Evolutionary conservation across 768 basidiomycete genomes (phyloP).

Genomic region (Serpula lacrymans): DNA sequence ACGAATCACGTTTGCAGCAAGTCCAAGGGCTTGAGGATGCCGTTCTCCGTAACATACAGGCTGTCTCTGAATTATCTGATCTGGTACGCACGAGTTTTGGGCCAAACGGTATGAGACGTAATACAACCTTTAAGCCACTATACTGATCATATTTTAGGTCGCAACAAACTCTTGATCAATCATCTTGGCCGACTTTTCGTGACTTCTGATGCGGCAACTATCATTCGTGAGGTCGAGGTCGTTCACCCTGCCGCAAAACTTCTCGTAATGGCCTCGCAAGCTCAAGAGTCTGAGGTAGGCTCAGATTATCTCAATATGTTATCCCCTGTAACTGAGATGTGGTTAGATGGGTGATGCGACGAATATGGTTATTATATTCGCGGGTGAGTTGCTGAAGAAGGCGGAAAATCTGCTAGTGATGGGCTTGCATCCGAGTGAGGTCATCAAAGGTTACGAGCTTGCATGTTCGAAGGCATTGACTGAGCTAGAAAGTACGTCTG

Average conservation of each 20-base stretch:
- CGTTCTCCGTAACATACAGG: constrained; percentile 94
- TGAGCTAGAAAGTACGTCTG: constrained; percentile 82
- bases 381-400: constrained; percentile 91
- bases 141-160: constrained; percentile 46
- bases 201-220: constrained; percentile 98
- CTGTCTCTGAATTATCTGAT: constrained; percentile 91
- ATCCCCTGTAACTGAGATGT: constrained; percentile 5
- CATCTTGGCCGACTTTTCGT: constrained; percentile 95
- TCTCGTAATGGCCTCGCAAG: constrained; percentile 98
- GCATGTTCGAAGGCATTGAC: constrained; percentile 79
- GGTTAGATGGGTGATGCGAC: constrained; percentile 94
- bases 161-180: constrained; percentile 98
- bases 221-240: constrained; percentile 96
- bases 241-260: constrained; percentile 98
- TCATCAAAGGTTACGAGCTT: constrained; percentile 93
- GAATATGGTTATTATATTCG: constrained; percentile 92
- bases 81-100: constrained; percentile 96
- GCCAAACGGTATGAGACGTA: constrained; percentile 72
- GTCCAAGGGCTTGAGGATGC: constrained; percentile 93
- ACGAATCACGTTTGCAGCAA: constrained; percentile 42
- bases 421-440: constrained; percentile 96
- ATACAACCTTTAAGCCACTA: not conserved
- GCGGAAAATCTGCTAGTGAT: constrained; percentile 90
- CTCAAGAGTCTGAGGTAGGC: constrained; percentile 89
- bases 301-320: not conserved